Base-by-base conservation (phyloP, 441 rosid genomes). In the Erodium chrysanthum region DNA sequence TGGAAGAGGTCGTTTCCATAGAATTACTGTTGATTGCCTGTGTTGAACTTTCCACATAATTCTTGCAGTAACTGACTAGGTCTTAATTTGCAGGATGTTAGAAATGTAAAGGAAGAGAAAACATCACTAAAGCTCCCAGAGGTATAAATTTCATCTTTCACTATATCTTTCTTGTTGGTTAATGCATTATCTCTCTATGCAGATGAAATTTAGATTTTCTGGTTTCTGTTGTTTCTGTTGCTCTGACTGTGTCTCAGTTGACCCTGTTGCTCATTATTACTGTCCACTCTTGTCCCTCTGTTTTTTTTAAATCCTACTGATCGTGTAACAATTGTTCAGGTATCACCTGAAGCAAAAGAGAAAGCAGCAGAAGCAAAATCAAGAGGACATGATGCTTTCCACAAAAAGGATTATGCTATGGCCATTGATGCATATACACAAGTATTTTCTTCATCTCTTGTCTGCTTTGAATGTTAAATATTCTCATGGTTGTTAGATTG, bases 321-420 rank as follows among this genome's bases (percentile, higher is more conserved):
- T 62, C 40, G 14, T 14, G 35, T 21, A 14, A 7, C 58, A 76
- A 67, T 64, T 70, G 46, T 70, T 62, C 79, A 92, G 96, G 95
- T 89, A 73, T 73, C 90, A 22, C 82, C 84, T 20, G 96, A 89
- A 83, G 87, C 86, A 52, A 93, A 86, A 81, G 79, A 79, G 73
- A 89, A 83, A 81, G 95, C 96, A 20, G 95, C 86, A 20, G 98
- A 90, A 81, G 96, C 97, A 60, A 93, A 93, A 84, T 77, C 88
- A 66, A 86, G 98, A 85, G 98, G 87, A 79, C 85, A 86, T 64
- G 97, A 93, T 54, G 97, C 97, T 33, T 90, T 88, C 73, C 78
- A 71, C 67, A 82, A 84, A 71, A 82, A 87, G 67, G 92, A 93
- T 71, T 87, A 62, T 69, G 83, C 54, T 6, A 67, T 78, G 73